Base-by-base conservation (phyloP, 1,139 yeast species). In the Saccharomyces pastorianus region DNA sequence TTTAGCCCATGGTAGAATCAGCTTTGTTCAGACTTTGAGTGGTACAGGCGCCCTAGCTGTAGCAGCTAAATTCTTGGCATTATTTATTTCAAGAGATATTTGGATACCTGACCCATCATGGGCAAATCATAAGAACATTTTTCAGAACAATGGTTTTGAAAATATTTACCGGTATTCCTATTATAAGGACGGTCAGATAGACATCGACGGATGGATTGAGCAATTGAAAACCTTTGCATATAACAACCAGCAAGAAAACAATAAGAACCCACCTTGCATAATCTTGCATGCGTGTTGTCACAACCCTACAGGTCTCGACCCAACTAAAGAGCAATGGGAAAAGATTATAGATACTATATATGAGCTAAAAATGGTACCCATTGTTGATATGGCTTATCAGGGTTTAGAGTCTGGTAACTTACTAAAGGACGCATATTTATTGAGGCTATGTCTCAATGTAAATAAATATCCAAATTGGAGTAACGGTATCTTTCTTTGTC, bases 1-100 rank as follows among this genome's bases (percentile, higher is more conserved):
- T 11, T 54, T 71, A 11, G 51, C 61, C 9, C 56, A 66, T 31
- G 71, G 75, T 49, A 68, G 84, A 56, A 76, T 89, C 48, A 80
- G 87, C 32, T 84, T 90, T 48, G 83, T 87, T 54, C 99, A 93
- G 72, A 83, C 96, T 26, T 76, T 93, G 57, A 85, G 96, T 47
- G 99, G 99, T 47, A 93, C 99, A 3, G 99, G 99, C 50, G 96
- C 98, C 1, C 78, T 91, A 64, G 96, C 93, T 65, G 76, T 90
- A 62, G 91, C 90, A 4, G 95, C 91, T 8, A 78, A 78, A 57
- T 87, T 93, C 65, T 73, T 93, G 52, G 72, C 75, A 49, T 66
- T 65, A n/a, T 69, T 66, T 51, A 68, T 64, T 52, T 65, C 73
- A 20, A 78, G 81, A 31, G 73, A 77, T 38, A 74, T 90, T 53